Base-by-base conservation (phyloP, 164 flowering plant species). In the Stephania cephalantha region DNA sequence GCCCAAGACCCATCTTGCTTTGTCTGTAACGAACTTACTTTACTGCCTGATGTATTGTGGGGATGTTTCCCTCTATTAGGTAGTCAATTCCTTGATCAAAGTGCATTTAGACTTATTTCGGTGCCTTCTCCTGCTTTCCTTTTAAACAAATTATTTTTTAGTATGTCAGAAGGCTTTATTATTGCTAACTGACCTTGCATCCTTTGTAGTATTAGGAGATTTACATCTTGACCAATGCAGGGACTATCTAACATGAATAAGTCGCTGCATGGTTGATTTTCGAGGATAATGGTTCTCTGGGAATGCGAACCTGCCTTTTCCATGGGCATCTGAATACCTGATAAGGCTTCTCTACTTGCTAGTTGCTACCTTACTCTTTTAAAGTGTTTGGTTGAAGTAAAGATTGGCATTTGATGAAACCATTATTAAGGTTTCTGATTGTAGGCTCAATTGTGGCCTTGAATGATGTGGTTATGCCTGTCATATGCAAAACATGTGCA, bases 401-500 rank as follows among this genome's bases (percentile, higher is more conserved):
- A 45, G 58, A 50, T 8, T 70, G 72, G 78, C 48, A 12, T 63
- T 66, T 81, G 61, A 35, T 75, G 68, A 73, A 72, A 78, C 78
- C 46, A 79, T 82, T 6, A 72, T 15, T 50, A 72, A 58, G 78
- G 44, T 81, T 48, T 72, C 75, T 69, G 52, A 65, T 71, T 53
- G 17, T 77, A 4, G 74, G 75, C 61, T 17, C 66, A 30, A 81
- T 58, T 58, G 74, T 82, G 79, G 50, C 63, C 65, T 81, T 84
- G 84, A 22, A 78, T 81, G 80, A 81, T 78, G 80, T 79, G 78
- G 68, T 83, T 81, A 88, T 81, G 79, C 82, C 76, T 79, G 83
- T 86, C 78, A 83, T 79, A 74, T 83, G 79, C 80, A 71, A 75
- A 77, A 77, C 81, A 79, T 83, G 78, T 90, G 94, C 97, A 91